These are phyloP conservation scores for Ustilago crameri DNA, from an alignment of 1,284 basidiomycete species.

Conservation along the genomic window DNA sequence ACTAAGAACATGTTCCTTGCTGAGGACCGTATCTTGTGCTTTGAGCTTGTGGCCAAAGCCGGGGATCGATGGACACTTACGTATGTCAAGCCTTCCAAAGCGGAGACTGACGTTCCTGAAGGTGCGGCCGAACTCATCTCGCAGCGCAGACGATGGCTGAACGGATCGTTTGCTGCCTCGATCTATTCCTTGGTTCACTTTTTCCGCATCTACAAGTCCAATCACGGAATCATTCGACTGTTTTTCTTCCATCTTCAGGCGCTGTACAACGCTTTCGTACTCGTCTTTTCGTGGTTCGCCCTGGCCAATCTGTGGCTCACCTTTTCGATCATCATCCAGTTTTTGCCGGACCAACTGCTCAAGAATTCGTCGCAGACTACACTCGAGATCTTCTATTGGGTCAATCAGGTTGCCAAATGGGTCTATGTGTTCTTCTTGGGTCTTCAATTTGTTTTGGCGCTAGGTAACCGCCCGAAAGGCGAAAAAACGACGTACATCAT, in stretches of 20 bases:
- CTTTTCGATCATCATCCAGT: constrained; percentile 93
- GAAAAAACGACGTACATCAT: constrained; percentile 83
- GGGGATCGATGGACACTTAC: constrained; percentile 85
- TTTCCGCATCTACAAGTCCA: constrained; percentile 88
- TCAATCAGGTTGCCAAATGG: constrained; percentile 85
- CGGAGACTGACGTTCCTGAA: constrained; percentile 94
- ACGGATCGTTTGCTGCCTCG: constrained; percentile 95
- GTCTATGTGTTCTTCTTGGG: constrained; percentile 86
- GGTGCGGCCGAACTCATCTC: constrained; percentile 82
- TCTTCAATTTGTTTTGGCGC: constrained; percentile 87
- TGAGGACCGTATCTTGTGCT: constrained; percentile 83
- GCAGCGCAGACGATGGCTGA: constrained; percentile 92
- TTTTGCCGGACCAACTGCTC: constrained; percentile 79
- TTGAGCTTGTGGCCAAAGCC: constrained; percentile 92
- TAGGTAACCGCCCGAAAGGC: constrained; percentile 93
- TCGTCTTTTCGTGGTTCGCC: constrained; percentile 92
- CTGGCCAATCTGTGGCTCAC: constrained; percentile 94
- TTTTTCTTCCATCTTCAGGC: constrained; percentile 94
- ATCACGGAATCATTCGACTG: constrained; percentile 83
- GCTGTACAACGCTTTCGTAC: constrained; percentile 87
- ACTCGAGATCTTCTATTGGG: constrained; percentile 76
- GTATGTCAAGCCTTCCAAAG: constrained; percentile 94
- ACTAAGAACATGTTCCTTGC: constrained; percentile 77
- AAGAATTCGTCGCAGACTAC: constrained; percentile 77
- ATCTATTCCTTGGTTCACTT: constrained; percentile 91